Evolutionary conservation across 768 basidiomycete species (phyloP).

Genomic region (Mycena epipterygia): DNA sequence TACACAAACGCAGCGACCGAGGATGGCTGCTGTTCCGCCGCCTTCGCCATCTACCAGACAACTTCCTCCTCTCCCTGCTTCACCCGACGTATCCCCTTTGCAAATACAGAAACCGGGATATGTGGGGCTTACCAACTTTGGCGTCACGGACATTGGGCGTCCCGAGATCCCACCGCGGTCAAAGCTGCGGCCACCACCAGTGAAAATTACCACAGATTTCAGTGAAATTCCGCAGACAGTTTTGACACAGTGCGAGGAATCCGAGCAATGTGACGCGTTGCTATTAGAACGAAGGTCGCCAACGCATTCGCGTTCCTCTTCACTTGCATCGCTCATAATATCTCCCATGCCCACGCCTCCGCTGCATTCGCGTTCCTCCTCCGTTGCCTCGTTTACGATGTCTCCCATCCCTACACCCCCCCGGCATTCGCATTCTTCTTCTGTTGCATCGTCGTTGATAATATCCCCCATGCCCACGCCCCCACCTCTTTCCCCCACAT

Average conservation of each 20-base stretch:
- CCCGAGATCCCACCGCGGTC: conserved; percentile 33
- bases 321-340: conserved; percentile 14
- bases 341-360: conserved; percentile 19
- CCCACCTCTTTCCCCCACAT: conserved; percentile 23
- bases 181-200: conserved; percentile 30
- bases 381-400: conserved; percentile 7
- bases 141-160: neutral
- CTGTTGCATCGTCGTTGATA: conserved; percentile 2
- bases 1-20: neutral
- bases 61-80: conserved; percentile 1
- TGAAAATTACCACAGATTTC: conserved; percentile 23
- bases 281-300: neutral
- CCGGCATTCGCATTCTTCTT: conserved; percentile 15
- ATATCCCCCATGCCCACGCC: conserved; percentile 18
- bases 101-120: conserved; percentile 1
- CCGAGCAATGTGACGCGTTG: neutral
- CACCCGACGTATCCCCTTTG: neutral
- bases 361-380: neutral
- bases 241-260: neutral
- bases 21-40: neutral
- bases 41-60: conserved; percentile 4
- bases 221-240: neutral
- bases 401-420: conserved; percentile 20
- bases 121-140: neutral
- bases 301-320: conserved; percentile 17